These are phyloP conservation scores for Sphaerulina vaccinii DNA, from an alignment of 2,329 filamentous ascomycete genomes.

Conservation along the genomic window DNA sequence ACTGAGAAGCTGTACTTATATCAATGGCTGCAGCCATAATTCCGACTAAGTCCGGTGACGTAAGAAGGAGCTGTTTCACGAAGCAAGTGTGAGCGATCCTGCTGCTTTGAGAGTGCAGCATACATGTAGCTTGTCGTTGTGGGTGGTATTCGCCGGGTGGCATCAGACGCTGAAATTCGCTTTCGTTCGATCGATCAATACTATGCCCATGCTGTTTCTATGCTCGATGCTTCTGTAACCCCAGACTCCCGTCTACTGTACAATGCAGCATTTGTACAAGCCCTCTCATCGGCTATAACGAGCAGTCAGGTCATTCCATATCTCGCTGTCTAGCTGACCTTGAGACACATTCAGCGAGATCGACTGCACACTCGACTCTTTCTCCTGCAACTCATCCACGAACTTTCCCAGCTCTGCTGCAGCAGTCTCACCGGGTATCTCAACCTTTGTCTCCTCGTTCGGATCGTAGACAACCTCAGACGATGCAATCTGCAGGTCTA, in stretches of 20 bases:
- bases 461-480: conserved; percentile 83
- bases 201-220: not conserved
- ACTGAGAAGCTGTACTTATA: too few relatives aligned
- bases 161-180: too few relatives aligned
- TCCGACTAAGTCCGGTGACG: too few relatives aligned
- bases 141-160: too few relatives aligned
- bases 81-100: too few relatives aligned
- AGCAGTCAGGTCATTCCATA: conserved; percentile 33
- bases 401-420: conserved; percentile 61
- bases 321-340: conserved; percentile 32
- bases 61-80: too few relatives aligned
- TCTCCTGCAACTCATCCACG: conserved; percentile 61
- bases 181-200: too few relatives aligned
- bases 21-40: too few relatives aligned
- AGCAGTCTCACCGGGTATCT: conserved; percentile 58
- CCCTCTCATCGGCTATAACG: conserved; percentile 15
- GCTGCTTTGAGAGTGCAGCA: too few relatives aligned
- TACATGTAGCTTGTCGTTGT: too few relatives aligned
- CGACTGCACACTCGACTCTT: conserved; percentile 67
- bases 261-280: too few relatives aligned
- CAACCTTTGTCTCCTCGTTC: conserved; percentile 73
- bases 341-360: conserved; percentile 69
- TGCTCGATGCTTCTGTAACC: not conserved
- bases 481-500: conserved; percentile 67
- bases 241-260: not conserved